phyloP scores from a whole-genome alignment of 208 protist genomes.

The Strigomonas culicis region DNA sequence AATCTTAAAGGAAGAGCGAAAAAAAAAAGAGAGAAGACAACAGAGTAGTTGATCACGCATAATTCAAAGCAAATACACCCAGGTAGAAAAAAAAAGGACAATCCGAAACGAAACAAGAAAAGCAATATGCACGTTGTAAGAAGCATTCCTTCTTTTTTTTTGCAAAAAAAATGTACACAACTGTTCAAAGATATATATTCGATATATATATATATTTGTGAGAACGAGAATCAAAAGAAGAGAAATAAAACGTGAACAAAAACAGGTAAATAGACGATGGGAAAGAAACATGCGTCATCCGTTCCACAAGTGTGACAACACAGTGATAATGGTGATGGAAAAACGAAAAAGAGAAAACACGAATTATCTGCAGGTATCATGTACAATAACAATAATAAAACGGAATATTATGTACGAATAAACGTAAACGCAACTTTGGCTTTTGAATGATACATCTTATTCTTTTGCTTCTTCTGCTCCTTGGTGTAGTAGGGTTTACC shows the following conservation, averaged over 20 bases:
- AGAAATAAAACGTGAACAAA: slow-evolving; percentile 2
- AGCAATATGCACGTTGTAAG: too few relatives aligned
- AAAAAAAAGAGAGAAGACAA: slow-evolving; percentile 21
- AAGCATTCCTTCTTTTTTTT: too few relatives aligned
- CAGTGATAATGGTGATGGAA: not conserved
- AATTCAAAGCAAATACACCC: too few relatives aligned
- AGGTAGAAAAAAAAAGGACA: slow-evolving; percentile 10
- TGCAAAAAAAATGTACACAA: too few relatives aligned
- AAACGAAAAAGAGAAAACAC: slow-evolving; percentile 5
- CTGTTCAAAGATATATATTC: too few relatives aligned
- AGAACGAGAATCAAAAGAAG: slow-evolving; percentile 1
- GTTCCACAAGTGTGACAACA: not conserved
- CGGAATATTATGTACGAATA: not conserved
- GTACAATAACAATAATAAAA: not conserved
- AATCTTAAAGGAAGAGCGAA: not conserved
- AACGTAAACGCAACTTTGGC: not conserved
- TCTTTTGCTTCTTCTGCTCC: not conserved
- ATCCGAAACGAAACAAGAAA: slow-evolving; percentile 7
- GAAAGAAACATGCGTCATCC: not conserved
- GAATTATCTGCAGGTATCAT: not conserved
- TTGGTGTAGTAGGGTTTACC: not conserved
- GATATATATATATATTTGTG: too few relatives aligned
- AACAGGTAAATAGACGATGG: not conserved
- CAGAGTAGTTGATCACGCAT: too few relatives aligned
- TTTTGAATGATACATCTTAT: not conserved